phyloP scores from a whole-genome alignment of 192 early-diverging fungal species.

The Linderina pennispora region DNA sequence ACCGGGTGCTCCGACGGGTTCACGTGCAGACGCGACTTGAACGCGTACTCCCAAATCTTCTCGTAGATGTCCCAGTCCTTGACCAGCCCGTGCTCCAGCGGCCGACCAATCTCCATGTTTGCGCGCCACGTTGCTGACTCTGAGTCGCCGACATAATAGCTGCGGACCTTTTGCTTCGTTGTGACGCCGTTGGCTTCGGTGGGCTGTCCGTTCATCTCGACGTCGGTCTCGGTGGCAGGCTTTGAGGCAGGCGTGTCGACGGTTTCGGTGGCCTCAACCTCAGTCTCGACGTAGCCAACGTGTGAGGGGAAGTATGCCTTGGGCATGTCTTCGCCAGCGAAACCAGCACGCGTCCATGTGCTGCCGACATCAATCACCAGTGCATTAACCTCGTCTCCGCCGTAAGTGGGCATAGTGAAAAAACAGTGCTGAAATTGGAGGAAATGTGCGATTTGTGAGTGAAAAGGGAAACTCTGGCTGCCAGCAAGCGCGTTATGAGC shows the following conservation, averaged over 20 bases:
- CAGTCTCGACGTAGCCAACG: conserved; percentile 59
- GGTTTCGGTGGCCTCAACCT: conserved; percentile 12
- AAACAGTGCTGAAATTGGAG: conserved; percentile 1
- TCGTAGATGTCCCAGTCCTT: conserved; percentile 93
- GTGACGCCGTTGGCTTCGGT: no score
- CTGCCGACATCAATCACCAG: conserved; percentile 91
- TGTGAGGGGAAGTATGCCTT: conserved; percentile 78
- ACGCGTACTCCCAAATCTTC: conserved; percentile 85
- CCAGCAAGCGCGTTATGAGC: no score
- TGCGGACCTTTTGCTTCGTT: conserved; percentile 20
- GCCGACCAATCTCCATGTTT: conserved; percentile 77
- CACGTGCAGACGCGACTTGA: conserved; percentile 61
- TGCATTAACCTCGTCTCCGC: conserved; percentile 86
- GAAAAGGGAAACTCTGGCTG: no score
- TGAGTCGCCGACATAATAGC: conserved; percentile 67
- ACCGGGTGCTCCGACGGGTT: conserved; percentile 85
- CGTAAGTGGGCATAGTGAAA: conserved; percentile 44
- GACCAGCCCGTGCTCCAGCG: conserved; percentile 86
- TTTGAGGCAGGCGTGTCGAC: conserved; percentile 18
- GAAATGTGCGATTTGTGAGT: no score
- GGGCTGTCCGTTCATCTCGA: conserved; percentile 17
- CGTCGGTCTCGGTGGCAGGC: conserved; percentile 10
- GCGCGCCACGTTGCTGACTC: conserved; percentile 64
- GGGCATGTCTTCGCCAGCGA: conserved; percentile 96
- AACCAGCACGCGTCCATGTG: conserved; percentile 84